Base-by-base conservation (phyloP, 495 filamentous ascomycete species). In the Emericellopsis terricola region DNA sequence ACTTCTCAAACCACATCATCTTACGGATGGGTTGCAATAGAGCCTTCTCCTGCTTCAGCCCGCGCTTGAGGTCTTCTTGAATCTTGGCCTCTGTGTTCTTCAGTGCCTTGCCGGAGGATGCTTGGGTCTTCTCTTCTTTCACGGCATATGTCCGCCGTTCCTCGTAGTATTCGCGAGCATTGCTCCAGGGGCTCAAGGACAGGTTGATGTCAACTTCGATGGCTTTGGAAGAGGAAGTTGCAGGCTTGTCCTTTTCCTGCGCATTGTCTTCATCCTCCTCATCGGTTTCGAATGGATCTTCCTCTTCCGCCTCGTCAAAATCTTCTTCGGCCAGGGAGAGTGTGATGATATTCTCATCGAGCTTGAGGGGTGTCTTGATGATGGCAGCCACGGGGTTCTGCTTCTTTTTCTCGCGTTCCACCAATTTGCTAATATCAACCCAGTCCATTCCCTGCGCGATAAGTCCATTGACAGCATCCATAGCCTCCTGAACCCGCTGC, bases 361-460 rank as follows among this genome's bases (percentile, higher is more conserved):
- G 63, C 50, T 87, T 92, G 35, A 97, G 57, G 0, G 89, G 89
- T 7, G 91, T 52, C 46, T 83, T 81, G 40, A 97, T 92, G 14
- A 81, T 75, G 41, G 78, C 65, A 5, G 89, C 89, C 14, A 94
- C 84, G 0, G 80, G 71, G 43, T 97, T 97, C 10, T 75, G 62
- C 36, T 74, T 62, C 34, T 57, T 65, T 45, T 91, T 77, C 49
- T 96, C 86, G 45, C 78, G 65, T 45, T 94, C 82, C 29, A 97
- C 78, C 41, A 97, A 60, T 18, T 73, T 75, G 7, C 74, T 83
- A 46, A 94, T 81, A 36, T 92, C 79, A 8, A 78, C 72, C 89
- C 89, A 97, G 43, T 96, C 89, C 87, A 94, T 94, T 5, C 84
- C 86, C 46, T 94, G 84, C 6, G 71, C 71, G 24, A 96, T 68